Conservation (phyloP, 2,329 filamentous ascomycete species). For the Penicillium griseofulvum region DNA sequence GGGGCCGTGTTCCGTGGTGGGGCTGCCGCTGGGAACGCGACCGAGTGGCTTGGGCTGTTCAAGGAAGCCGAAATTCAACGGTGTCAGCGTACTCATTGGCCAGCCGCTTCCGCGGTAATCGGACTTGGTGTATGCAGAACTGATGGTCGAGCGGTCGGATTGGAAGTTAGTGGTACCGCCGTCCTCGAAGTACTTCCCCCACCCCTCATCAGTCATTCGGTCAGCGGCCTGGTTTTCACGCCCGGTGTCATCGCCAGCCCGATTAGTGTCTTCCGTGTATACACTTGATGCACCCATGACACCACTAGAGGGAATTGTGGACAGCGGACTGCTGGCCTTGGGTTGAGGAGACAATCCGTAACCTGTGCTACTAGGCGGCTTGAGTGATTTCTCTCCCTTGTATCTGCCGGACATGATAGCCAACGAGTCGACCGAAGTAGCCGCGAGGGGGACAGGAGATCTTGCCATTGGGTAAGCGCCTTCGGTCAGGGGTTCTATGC, state of each 20-base stretch:
- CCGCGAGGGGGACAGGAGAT: constrained; percentile 37
- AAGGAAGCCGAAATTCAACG: constrained; percentile 38
- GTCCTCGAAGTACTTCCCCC: constrained; percentile 50
- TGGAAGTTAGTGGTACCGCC: constrained; percentile 30
- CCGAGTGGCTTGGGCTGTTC: constrained; percentile 41
- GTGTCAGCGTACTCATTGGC: constrained; percentile 38
- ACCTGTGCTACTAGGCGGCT: constrained; percentile 20
- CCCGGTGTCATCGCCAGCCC: constrained; percentile 13
- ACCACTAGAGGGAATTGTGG: constrained; percentile 31
- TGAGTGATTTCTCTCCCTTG: constrained; percentile 33
- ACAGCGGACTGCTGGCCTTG: constrained; percentile 28
- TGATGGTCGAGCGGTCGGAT: constrained; percentile 26
- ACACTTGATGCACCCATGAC: constrained; percentile 22
- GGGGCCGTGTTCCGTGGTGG: constrained; percentile 39
- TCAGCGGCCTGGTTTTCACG: constrained; percentile 31
- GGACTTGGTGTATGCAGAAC: constrained; percentile 32
- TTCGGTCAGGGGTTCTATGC: constrained; percentile 43
- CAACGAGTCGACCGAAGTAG: constrained; percentile 39
- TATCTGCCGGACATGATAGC: constrained; percentile 42
- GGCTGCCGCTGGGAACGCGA: constrained; percentile 42
- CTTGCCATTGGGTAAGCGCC: constrained; percentile 47
- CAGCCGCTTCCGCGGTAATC: constrained; percentile 42
- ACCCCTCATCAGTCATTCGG: constrained; percentile 48
- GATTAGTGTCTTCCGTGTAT: constrained; percentile 22
- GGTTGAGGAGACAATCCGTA: constrained; percentile 20